Base-by-base conservation (phyloP, 2,329 filamentous ascomycete genomes). In the Pyrenophora graminea region DNA sequence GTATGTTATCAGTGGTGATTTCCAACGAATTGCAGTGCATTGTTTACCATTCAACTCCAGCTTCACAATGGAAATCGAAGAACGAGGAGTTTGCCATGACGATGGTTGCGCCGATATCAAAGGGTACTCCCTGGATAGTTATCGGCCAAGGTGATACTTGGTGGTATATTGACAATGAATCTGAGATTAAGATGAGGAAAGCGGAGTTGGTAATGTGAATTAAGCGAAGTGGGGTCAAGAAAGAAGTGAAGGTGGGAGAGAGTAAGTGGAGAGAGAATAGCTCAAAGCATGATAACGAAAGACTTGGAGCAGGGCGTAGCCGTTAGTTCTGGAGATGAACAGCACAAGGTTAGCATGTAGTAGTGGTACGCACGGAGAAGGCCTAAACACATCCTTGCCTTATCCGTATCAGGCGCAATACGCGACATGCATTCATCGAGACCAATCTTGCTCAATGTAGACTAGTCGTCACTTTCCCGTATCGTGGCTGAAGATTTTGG, bases 11-110 rank as follows among this genome's bases (percentile, higher is more conserved):
- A 66, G 47, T 40, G 39, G 36, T 6, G 15, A 10, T 42, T 1
- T 37, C 12, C 38, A 17, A 4, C 25, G 2, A n/a, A 13, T 31
- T 21, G 7, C 27, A 18, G 4, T 5, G 10, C 30, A 19, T 4
- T 15, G 32, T 50, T 21, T 62, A 69, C 61, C 61, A 69, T 38
- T 63, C 48, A 9, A 59, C 58, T 6, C 62, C 62, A 5, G 47
- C 31, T 7, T 61, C 55, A 51, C 66, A 69, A 9, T 58, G 60
- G 17, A 65, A 64, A 13, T 60, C 43, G 37, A 51, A 62, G 41
- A 48, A 55, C 13, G 47, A 42, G 23, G 49, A 18, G 42, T 48
- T 55, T 38, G 53, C 40, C 42, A 54, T 59, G 23, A 33, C 39
- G 27, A 23, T 9, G 6, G 3, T 15, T 31, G 19, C 9, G 15